Base-by-base conservation (phyloP, 139 green algal genomes). In the Asterochloris erici region DNA sequence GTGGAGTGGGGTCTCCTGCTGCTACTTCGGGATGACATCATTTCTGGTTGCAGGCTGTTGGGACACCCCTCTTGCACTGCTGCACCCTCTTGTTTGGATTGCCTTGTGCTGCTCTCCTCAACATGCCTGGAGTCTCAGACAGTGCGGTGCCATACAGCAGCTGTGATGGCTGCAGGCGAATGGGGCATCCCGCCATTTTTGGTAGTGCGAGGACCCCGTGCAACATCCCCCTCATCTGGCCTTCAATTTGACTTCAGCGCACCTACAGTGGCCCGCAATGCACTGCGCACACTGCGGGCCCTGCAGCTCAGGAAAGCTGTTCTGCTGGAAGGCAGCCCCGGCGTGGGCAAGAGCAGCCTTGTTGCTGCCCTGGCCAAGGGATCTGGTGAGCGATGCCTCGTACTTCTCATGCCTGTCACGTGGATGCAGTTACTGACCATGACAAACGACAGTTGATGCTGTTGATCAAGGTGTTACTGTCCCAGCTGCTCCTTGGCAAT, bases 321-420 rank as follows among this genome's bases (percentile, higher is more conserved):
- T 27, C 87, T 99, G 38, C 84, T 99, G 74, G 97, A 99, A 87
- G 97, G 97, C 73, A 94, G 84, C 60, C 97, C 97, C 0, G 97
- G 97, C 4, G 97, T 99, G 16, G 97, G 97, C 76, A 99, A 99
- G 92, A 99, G 93, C 38, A 94, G 84, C 17, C 88, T 99, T 60
- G 88, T 99, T 4, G 85, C 93, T 0, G 96, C 96, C 15, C 78
- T 99, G 14, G 94, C 96, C 0, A 81, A 81, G 15, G 87, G 89
- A 17, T 85, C 92, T 23, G 92, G 92, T 70, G 80, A 93, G 75
- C 63, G 23, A 54, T 54, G 38, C 38, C 38, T 77, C n/a, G 10
- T 24, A 11, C 9, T 2, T 73, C 23, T 2, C 66, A 73, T 27
- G 66, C 66, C 6, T 73, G 66, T 24, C 66, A 73, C 6, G 21